Evolutionary conservation across 306 rosid species (phyloP), one percentile per base, ranked within the genome.

Genomic region (Chamaecrista fasciculata): DNA sequence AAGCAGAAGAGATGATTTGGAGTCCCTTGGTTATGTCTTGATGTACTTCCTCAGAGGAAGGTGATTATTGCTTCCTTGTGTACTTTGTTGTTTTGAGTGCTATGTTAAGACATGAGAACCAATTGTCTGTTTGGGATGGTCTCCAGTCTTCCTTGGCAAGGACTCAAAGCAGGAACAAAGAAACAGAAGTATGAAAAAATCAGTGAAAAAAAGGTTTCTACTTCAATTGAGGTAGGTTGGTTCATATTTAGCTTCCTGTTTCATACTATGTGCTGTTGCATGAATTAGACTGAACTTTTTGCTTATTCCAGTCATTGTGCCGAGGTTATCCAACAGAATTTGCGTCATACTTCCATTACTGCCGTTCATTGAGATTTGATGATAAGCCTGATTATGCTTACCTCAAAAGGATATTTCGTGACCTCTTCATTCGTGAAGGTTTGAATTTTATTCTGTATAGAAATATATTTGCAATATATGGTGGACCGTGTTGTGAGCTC

Each of bases 1-100:
- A 86, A 92, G 98, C 81, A 88, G 98, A 73, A 87, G 96, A 81
- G 98, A 92, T 89, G 98, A 92, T 77, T 86, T 92, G 19, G 98
- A 92, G 81, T 92, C 98, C 73, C 98, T 92, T 84, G 98, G 96
- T 76, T 92, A 87, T 75, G 96, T 92, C 70, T 87, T 92, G 47
- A 89, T 89, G 96, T 92, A 92, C 82, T 92, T 92, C 50, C 70
- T 92, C 19, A 81, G 92, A 82, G 98, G 98, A 86, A 92, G 98
- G 98, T 92, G 82, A 89, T 77, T 84, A 63, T 49, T 82, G 31
- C 63, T 78, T 10, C 11, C 51, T 52, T 18, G 80, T 69, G 46
- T 26, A 37, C 51, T 78, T 63, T 33, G 36, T 12, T 55, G 33
- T 74, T 23, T 74, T 59, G 79, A 43, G 16, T 61, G 56, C 33